Conservation (phyloP, 139 green algal genomes). For the Desmodesmus armatus region DNA sequence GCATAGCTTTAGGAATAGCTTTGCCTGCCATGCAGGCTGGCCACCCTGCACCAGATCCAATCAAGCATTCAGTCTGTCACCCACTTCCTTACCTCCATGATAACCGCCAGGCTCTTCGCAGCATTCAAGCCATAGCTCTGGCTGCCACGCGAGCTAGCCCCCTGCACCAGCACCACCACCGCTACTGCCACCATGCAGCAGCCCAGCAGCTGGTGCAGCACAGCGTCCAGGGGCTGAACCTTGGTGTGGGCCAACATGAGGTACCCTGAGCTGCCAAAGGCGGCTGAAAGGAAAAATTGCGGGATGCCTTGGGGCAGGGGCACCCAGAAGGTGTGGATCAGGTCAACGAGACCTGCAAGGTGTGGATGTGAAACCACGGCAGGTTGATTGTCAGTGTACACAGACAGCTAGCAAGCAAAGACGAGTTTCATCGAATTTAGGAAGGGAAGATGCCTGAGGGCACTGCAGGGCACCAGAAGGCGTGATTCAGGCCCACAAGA, state of each 20-base stretch:
- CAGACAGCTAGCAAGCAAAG: too few relatives aligned
- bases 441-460: too few relatives aligned
- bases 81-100: background rate
- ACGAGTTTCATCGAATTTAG: too few relatives aligned
- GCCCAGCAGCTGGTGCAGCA: conserved; percentile 10
- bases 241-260: conserved; percentile 5
- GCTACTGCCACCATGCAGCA: background rate
- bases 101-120: background rate
- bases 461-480: too few relatives aligned
- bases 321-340: background rate
- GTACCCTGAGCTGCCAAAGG: background rate
- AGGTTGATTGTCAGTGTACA: too few relatives aligned
- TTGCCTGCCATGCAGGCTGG: background rate
- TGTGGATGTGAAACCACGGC: too few relatives aligned
- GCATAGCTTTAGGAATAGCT: too few relatives aligned
- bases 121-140: background rate
- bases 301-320: background rate
- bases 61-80: background rate
- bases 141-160: background rate
- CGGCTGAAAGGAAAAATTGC: background rate
- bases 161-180: background rate
- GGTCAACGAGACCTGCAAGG: background rate
- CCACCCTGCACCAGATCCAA: background rate
- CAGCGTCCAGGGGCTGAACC: background rate
- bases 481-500: too few relatives aligned